Evolutionary conservation across 2,329 filamentous ascomycete species (phyloP).

Genomic region (Incumbomyces lentus): DNA sequence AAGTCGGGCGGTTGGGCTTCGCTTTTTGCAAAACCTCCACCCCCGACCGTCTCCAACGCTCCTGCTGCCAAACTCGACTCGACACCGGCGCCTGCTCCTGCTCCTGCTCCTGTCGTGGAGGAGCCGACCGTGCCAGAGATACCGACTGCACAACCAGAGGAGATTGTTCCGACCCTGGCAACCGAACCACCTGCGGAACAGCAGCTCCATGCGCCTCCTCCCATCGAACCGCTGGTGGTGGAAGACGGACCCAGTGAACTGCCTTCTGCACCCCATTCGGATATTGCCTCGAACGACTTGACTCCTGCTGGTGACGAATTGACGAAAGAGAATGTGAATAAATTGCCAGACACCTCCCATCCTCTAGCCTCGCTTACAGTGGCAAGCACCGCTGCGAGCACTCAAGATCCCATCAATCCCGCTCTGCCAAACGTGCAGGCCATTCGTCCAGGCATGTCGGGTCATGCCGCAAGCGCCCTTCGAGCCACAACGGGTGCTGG

Average conservation of each 20-base stretch:
- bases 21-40: conserved; percentile 56
- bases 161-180: conserved; percentile 22
- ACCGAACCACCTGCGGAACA: conserved; percentile 34
- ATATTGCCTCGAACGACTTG: conserved; percentile 28
- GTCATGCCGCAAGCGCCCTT: conserved; percentile 68
- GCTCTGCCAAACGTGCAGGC: conserved; percentile 42
- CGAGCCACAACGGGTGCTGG: conserved; percentile 58
- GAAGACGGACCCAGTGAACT: conserved; percentile 25
- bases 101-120: conserved; percentile 12
- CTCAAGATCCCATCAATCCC: conserved; percentile 60
- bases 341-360: conserved; percentile 70
- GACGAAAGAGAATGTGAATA: conserved; percentile 85
- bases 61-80: conserved; percentile 42
- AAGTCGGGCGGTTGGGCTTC: conserved; percentile 51
- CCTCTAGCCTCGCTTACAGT: conserved; percentile 71
- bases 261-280: conserved; percentile 20
- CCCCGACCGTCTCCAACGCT: background rate
- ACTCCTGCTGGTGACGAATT: conserved; percentile 69
- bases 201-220: conserved; percentile 27
- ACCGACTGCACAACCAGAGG: conserved; percentile 7
- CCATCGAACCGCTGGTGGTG: conserved; percentile 29
- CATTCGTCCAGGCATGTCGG: conserved; percentile 54
- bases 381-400: conserved; percentile 81
- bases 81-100: conserved; percentile 24
- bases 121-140: conserved; percentile 2